A percentile compares a stretch with the other conserved stretches of the same genome.
Evolutionary conservation across 139 green algal genomes (phyloP).

Genomic region (Axilococcus clingmanii): DNA sequence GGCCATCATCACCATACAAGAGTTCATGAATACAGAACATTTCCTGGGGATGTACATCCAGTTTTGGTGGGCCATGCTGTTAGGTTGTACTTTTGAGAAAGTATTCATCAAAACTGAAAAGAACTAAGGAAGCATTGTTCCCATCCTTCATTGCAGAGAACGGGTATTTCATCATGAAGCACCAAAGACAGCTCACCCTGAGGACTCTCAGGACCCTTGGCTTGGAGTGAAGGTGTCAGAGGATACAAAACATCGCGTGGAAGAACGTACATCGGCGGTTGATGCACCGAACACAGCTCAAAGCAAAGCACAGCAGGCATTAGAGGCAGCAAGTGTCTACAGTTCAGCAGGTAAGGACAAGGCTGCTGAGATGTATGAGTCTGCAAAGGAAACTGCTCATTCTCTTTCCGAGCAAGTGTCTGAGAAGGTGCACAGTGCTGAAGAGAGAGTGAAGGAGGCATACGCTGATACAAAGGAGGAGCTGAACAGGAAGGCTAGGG

Average conservation of each 20-base stretch:
- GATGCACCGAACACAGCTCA: too few relatives aligned
- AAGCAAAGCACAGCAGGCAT: neutral
- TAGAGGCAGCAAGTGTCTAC: neutral
- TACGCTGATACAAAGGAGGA: constrained; percentile 1
- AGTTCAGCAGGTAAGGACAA: constrained; percentile 1
- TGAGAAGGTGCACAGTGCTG: neutral
- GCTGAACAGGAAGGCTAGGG: neutral
- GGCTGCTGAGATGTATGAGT: neutral
- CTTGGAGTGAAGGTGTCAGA: too few relatives aligned
- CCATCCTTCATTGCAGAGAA: too few relatives aligned
- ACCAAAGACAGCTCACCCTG: too few relatives aligned
- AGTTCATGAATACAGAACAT: constrained; percentile 2
- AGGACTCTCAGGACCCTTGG: too few relatives aligned
- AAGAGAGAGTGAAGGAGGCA: neutral
- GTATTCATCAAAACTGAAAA: too few relatives aligned
- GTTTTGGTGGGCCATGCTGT: neutral
- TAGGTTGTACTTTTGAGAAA: too few relatives aligned
- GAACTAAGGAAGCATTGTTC: too few relatives aligned
- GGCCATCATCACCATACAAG: neutral
- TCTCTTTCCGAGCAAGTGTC: neutral
- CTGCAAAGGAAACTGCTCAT: too few relatives aligned
- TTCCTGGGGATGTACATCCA: constrained; percentile 1
- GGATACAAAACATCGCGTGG: too few relatives aligned
- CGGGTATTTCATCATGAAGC: too few relatives aligned
- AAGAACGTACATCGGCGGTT: too few relatives aligned